phyloP scores from a whole-genome alignment of 2,329 filamentous ascomycete species.

The Cryphonectria radicalis region DNA sequence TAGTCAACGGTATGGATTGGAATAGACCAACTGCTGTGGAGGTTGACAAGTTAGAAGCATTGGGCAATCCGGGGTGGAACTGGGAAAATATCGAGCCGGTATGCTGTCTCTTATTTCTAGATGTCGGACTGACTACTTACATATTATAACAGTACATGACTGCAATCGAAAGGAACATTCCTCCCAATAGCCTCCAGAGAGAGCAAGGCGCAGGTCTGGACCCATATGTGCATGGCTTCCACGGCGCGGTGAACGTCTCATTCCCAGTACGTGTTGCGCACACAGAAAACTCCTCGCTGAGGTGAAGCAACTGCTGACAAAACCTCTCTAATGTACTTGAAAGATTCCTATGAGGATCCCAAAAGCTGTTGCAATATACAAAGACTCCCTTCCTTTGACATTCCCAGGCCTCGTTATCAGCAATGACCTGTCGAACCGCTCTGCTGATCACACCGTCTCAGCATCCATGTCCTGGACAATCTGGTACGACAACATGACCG shows the following conservation, averaged over 20 bases:
- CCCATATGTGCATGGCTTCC: slow-evolving; percentile 23
- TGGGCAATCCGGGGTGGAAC: slow-evolving; percentile 29
- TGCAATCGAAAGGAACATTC: slow-evolving; percentile 33
- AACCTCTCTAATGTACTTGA: background rate
- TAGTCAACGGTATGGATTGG: slow-evolving; percentile 36
- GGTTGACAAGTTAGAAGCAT: slow-evolving; percentile 32
- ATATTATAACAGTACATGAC: slow-evolving; percentile 16
- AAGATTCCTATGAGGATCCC: slow-evolving; percentile 34
- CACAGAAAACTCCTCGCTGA: background rate
- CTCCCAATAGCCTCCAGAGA: slow-evolving; percentile 30
- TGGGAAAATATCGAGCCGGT: slow-evolving; percentile 26
- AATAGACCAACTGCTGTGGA: slow-evolving; percentile 33
- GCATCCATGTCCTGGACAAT: slow-evolving; percentile 35
- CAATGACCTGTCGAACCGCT: slow-evolving; percentile 34
- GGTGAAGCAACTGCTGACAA: background rate
- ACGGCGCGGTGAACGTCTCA: slow-evolving; percentile 33
- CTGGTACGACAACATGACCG: slow-evolving; percentile 31
- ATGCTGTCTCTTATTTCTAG: background rate
- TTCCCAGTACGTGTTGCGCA: slow-evolving; percentile 30
- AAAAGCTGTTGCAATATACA: slow-evolving; percentile 32
- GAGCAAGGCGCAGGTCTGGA: slow-evolving; percentile 29
- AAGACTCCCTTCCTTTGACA: slow-evolving; percentile 29
- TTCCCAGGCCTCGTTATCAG: slow-evolving; percentile 33
- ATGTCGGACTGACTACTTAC: background rate
- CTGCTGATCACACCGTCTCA: slow-evolving; percentile 30